Evolutionary conservation across 1,284 basidiomycete species (phyloP), one percentile per base, ranked within the genome.

Genomic region (Ceratobasidium papillatum): DNA sequence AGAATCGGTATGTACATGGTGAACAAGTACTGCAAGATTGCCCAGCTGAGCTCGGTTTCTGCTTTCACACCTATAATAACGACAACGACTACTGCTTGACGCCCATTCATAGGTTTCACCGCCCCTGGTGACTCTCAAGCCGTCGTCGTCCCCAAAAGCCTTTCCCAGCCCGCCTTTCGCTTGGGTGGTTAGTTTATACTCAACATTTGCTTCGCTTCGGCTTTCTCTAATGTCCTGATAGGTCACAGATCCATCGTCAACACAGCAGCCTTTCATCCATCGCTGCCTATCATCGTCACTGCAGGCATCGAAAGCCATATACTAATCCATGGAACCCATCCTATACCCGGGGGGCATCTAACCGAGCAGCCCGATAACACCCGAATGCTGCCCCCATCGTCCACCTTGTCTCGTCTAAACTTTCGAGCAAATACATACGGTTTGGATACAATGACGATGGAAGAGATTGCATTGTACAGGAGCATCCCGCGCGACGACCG

Each of bases 211-310:
- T 36, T 41, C 17, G 43, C 34, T 45, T 51, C 22, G 47, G 36
- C 27, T n/a, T 19, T 8, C 7, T 17, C 58, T 73, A 32, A 51
- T 30, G 47, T 36, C 61, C 38, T 27, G 25, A 12, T 32, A 73
- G 69, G 49, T 19, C 69, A 73, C 30, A 36, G 27, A n/a, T 73
- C 69, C 38, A 62, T 73, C 32, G 59, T 73, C 27, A 73, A 73
- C 49, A 73, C 69, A 12, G 69, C 69, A 41, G 69, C 69, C n/a
- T 62, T 63, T 47, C 69, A 73, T 14, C 69, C 69, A 19, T 62
- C 58, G 9, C 47, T 73, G 27, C 69, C 69, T 22, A 8, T 73
- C n/a, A 52, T 73, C 25, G 43, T 73, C 34, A 73, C 58, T 9
- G 43, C 69, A 32, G 69, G 69, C 9, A 59, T 73, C 11, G 69